Evolutionary conservation across 352 stramenopile genomes (phyloP), one percentile per base, ranked within the genome.

Genomic region (Phytophthora citricola): DNA sequence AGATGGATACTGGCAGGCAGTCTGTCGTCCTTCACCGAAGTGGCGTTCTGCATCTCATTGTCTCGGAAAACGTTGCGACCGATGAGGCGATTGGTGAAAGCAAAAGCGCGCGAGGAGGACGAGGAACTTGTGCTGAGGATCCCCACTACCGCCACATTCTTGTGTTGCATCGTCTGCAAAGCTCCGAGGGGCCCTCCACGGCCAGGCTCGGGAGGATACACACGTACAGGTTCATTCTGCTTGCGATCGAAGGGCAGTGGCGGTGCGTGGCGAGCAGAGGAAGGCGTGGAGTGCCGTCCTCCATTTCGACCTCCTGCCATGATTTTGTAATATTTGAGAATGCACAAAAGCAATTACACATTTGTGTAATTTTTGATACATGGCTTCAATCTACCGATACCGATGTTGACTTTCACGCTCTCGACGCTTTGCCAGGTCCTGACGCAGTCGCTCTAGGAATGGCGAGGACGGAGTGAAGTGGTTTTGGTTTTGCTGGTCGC

Each of bases 41-140:
- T 67, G 4, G 66, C 44, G 12, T 61, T 44, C 15, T 81, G 68
- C 43, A 76, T 63, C 10, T 76, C 60, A 3, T 72, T 53, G 8
- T 64, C 64, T 52, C 63, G 50, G 51, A 93, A 93, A 11, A 79
- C 81, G 31, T 60, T 66, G 43, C 72, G 81, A 7, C 85, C 83
- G 6, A 93, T 85, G 5, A 93, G 15, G 2, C 81, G 81, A 41
- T 93, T 93, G 24, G 78, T 66, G 43, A 92, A 84, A 39, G 78
- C 65, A 46, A 76, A 80, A 15, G 75, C 64, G 12, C 66, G 56
- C 26, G 71, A 75, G 0, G 49, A 65, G 12, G 73, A 83, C 8
- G 65, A 71, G 5, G 58, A 76, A 24, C 76, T 79, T 20, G 64
- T 53, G 49, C 76, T 81, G 1, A 91, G 54, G 7, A 91, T 34